These are phyloP conservation scores for Pythium aquatile DNA, from an alignment of 352 stramenopile genomes.

Conservation along the genomic window DNA sequence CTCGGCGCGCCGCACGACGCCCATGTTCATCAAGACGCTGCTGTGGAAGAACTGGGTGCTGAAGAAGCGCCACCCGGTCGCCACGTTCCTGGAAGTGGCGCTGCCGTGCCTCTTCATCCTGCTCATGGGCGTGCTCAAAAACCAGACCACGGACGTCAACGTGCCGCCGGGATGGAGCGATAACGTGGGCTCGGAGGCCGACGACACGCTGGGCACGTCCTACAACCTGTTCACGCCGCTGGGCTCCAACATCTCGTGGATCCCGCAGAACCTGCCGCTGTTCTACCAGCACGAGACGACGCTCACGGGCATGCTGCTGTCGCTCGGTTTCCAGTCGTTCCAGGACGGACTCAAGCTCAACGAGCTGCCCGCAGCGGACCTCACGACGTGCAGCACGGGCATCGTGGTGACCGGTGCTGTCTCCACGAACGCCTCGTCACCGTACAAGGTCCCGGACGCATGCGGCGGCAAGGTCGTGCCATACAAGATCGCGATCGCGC, in stretches of 20 bases:
- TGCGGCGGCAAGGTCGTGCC: slow-evolving; percentile 44
- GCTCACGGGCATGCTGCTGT: slow-evolving; percentile 49
- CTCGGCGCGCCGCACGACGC: slow-evolving; percentile 26
- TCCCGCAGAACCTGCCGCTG: slow-evolving; percentile 34
- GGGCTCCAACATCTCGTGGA: slow-evolving; percentile 29
- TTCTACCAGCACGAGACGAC: slow-evolving; percentile 58
- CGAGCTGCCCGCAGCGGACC: slow-evolving; percentile 36
- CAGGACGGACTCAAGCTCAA: slow-evolving; percentile 37
- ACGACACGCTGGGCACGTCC: slow-evolving; percentile 34
- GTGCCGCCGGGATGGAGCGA: slow-evolving; percentile 50
- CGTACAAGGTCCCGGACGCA: slow-evolving; percentile 33
- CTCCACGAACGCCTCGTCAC: slow-evolving; percentile 26
- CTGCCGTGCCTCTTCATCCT: slow-evolving; percentile 58
- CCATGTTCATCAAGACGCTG: slow-evolving; percentile 39
- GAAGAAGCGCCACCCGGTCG: slow-evolving; percentile 61
- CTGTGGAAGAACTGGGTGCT: slow-evolving; percentile 76
- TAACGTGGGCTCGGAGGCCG: slow-evolving; percentile 16
- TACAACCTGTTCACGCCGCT: slow-evolving; percentile 57
- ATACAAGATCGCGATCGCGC: slow-evolving; percentile 61
- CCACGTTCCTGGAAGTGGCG: slow-evolving; percentile 59
- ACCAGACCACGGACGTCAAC: slow-evolving; percentile 40
- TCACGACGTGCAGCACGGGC: slow-evolving; percentile 16
- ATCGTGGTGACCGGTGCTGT: slow-evolving; percentile 29
- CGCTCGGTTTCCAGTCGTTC: slow-evolving; percentile 45
- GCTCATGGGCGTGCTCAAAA: slow-evolving; percentile 66